Percentiles rank a stretch among this genome's conserved stretches.
These are phyloP conservation scores for Pythium dissotocum DNA, from an alignment of 352 stramenopile species.

Conservation along the genomic window DNA sequence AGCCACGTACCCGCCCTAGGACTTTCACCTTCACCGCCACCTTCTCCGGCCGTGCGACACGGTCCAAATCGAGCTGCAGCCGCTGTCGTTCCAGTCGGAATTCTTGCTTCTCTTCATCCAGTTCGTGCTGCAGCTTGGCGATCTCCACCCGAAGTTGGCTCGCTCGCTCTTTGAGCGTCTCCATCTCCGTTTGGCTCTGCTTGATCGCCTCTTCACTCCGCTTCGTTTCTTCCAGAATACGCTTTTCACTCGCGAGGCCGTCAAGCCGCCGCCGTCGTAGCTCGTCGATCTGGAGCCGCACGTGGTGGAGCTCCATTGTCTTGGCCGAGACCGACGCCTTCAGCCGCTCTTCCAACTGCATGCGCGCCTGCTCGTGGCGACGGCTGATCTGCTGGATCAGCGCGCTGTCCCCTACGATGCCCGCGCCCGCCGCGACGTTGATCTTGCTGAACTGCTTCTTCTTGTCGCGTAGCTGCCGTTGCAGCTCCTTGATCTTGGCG, in stretches of 20 bases:
- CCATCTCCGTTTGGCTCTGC: constrained; percentile 39
- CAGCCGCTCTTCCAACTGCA: constrained; percentile 80
- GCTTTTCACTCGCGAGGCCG: constrained; percentile 40
- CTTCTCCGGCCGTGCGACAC: constrained; percentile 45
- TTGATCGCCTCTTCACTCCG: constrained; percentile 39
- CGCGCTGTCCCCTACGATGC: constrained; percentile 18
- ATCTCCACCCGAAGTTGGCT: constrained; percentile 41
- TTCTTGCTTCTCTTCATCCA: constrained; percentile 48
- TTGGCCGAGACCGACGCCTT: constrained; percentile 45
- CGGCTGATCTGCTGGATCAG: constrained; percentile 33
- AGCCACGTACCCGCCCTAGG: constrained; percentile 25
- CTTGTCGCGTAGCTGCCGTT: constrained; percentile 82
- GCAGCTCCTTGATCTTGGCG: constrained; percentile 79
- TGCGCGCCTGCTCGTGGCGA: constrained; percentile 47
- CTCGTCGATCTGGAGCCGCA: constrained; percentile 49
- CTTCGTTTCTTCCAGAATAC: constrained; percentile 43
- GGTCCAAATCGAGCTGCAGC: constrained; percentile 48
- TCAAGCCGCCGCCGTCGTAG: constrained; percentile 43
- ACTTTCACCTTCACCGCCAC: constrained; percentile 35
- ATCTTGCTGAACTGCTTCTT: constrained; percentile 70
- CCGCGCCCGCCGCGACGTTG: not conserved
- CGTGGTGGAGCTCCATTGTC: constrained; percentile 54
- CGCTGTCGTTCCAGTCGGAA: constrained; percentile 53
- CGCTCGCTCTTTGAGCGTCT: constrained; percentile 41
- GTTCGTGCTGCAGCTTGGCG: constrained; percentile 37